Evolutionary conservation across 2,329 filamentous ascomycete species (phyloP), one percentile per base, ranked within the genome.

Genomic region (Nannizziopsis barbatae): DNA sequence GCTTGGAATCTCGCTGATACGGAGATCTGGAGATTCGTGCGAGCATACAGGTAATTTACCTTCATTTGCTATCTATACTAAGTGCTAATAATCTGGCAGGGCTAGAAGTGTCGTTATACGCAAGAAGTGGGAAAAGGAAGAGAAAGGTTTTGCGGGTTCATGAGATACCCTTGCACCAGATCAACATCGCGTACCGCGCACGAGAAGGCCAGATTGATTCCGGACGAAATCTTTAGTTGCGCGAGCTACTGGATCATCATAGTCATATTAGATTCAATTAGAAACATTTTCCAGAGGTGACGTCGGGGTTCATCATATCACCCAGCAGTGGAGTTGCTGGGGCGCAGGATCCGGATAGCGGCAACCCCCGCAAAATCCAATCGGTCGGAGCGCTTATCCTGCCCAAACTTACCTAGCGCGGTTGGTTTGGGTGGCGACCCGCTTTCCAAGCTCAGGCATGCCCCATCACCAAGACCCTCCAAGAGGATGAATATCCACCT

Each of bases 1-100:
- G 70, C 70, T 31, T 73, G 71, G 79, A 81, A 79, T 57, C 55
- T 81, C 54, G 77, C 75, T 1, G 79, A 83, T 57, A 75, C 76
- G 2, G 79, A 83, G 60, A 71, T 74, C 7, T 83, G 79, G 79
- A 74, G 74, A 52, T 83, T 83, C 59, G 73, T 78, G 18, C 67
- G 76, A 47, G 78, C 79, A 5, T 81, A 71, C 57, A 70, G 65
- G 66, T 69, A 50, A 51, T 59, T 40, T 14, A n/a, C 22, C 20
- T 3, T 36, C 3, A 1, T 30, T 40, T 42, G 14, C n/a, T 12
- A 20, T 36, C 36, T 14, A 37, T 20, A 40, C 15, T 15, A 39
- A 39, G 6, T 38, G 35, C 45, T 50, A 35, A 41, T 43, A 40
- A 42, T 22, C 36, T 30, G 37, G 48, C 38, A 69, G 72, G 41